These are phyloP conservation scores for Podaxis pistillaris DNA, from an alignment of 768 basidiomycete genomes.

Conservation along the genomic window DNA sequence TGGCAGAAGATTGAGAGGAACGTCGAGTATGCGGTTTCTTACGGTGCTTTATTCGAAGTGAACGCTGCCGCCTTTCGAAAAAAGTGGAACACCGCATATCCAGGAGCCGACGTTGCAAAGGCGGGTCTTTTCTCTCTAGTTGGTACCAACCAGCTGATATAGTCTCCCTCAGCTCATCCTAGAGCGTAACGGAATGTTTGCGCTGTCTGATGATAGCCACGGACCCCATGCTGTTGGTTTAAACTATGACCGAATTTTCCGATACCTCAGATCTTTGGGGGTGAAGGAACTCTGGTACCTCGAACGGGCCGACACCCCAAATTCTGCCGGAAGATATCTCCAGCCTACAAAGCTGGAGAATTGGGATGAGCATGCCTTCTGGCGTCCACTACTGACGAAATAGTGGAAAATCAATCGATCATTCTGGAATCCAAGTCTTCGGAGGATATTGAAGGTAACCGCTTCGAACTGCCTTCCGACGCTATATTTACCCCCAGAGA, in stretches of 20 bases:
- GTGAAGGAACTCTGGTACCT: slow-evolving; percentile 70
- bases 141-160: neutral
- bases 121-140: slow-evolving; percentile 36
- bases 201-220: slow-evolving; percentile 95
- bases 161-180: slow-evolving; percentile 57
- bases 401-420: neutral
- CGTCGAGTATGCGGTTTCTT: slow-evolving; percentile 63
- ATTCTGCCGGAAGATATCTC: slow-evolving; percentile 45
- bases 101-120: slow-evolving; percentile 72
- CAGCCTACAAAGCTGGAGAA: slow-evolving; percentile 41
- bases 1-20: slow-evolving; percentile 74
- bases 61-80: slow-evolving; percentile 94
- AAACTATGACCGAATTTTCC: slow-evolving; percentile 68
- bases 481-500: too few relatives aligned
- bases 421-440: too few relatives aligned
- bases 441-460: too few relatives aligned
- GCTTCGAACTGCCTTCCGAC: too few relatives aligned
- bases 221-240: slow-evolving; percentile 85
- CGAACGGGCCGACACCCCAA: slow-evolving; percentile 35
- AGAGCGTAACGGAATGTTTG: slow-evolving; percentile 67
- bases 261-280: slow-evolving; percentile 62
- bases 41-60: slow-evolving; percentile 91
- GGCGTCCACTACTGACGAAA: slow-evolving; percentile 29
- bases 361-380: slow-evolving; percentile 64
- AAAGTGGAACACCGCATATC: slow-evolving; percentile 84